phyloP scores from a whole-genome alignment of 352 stramenopile genomes.

The Globisporangium carolinianum region DNA sequence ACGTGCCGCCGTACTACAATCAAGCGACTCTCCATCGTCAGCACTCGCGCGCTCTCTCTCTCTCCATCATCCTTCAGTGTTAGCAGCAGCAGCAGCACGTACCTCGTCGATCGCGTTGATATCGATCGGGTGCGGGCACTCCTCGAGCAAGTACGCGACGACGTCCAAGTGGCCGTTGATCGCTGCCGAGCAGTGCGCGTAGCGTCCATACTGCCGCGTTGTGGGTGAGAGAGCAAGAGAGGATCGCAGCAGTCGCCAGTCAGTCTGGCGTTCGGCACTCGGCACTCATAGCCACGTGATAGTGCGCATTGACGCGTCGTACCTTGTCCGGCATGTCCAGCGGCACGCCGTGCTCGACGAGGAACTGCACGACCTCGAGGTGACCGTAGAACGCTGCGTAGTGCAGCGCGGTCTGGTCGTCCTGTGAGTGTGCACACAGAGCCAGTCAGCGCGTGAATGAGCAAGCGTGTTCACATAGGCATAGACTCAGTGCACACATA shows the following conservation, averaged over 20 bases:
- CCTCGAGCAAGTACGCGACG: slow-evolving; percentile 74
- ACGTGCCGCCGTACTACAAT: slow-evolving; percentile 73
- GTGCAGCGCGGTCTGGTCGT: slow-evolving; percentile 79
- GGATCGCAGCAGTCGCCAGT: not conserved
- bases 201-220: slow-evolving; percentile 41
- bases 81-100: not conserved
- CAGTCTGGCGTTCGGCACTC: not conserved
- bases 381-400: slow-evolving; percentile 86
- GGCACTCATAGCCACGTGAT: not conserved
- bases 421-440: slow-evolving; percentile 17
- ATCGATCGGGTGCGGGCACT: slow-evolving; percentile 73
- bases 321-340: slow-evolving; percentile 79
- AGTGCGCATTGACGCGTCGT: not conserved
- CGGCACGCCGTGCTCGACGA: slow-evolving; percentile 76
- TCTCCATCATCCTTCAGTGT: not conserved
- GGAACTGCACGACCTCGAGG: slow-evolving; percentile 77
- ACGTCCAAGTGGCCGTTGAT: slow-evolving; percentile 86
- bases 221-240: too few species aligned
- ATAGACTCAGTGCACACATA: too few species aligned
- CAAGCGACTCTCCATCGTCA: not conserved
- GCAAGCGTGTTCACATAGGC: not conserved
- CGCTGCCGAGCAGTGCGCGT: slow-evolving; percentile 75
- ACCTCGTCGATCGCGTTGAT: slow-evolving; percentile 87
- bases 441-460: not conserved
- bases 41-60: too few species aligned